phyloP scores from a whole-genome alignment of 768 basidiomycete genomes.

The Pluteus cervinus region DNA sequence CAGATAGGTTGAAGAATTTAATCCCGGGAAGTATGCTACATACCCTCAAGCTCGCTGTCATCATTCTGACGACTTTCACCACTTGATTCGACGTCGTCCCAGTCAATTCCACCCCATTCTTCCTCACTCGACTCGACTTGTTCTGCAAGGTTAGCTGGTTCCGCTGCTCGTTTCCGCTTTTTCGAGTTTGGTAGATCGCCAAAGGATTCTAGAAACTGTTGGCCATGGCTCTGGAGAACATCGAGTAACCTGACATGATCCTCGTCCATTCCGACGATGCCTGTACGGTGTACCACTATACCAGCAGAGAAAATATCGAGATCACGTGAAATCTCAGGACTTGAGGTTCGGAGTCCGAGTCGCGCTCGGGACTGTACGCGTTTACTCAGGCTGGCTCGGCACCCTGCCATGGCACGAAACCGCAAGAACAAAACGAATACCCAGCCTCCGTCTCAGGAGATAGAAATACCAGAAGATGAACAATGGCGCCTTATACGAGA shows the following conservation, averaged over 20 bases:
- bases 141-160: conserved; percentile 10
- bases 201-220: conserved; percentile 41
- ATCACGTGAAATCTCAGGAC: too few species aligned
- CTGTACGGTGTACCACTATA: too few species aligned
- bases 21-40: too few species aligned
- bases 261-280: conserved; percentile 18
- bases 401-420: conserved; percentile 19
- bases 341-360: too few species aligned
- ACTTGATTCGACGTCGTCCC: conserved; percentile 12
- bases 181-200: conserved; percentile 15
- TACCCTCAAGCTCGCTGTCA: too few species aligned
- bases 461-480: conserved; percentile 66
- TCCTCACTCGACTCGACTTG: conserved; percentile 21
- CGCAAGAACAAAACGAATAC: conserved; percentile 14
- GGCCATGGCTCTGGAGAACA: conserved; percentile 40
- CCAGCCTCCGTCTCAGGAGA: too few species aligned
- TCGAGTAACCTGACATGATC: conserved; percentile 30
- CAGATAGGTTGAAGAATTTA: too few species aligned
- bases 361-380: too few species aligned
- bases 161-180: conserved; percentile 12
- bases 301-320: too few species aligned
- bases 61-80: conserved; percentile 6
- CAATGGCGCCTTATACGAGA: conserved; percentile 73
- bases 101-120: conserved; percentile 34
- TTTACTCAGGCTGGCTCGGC: not conserved